Conservation (phyloP, 2,329 filamentous ascomycete genomes). For the Alternaria sp. region DNA sequence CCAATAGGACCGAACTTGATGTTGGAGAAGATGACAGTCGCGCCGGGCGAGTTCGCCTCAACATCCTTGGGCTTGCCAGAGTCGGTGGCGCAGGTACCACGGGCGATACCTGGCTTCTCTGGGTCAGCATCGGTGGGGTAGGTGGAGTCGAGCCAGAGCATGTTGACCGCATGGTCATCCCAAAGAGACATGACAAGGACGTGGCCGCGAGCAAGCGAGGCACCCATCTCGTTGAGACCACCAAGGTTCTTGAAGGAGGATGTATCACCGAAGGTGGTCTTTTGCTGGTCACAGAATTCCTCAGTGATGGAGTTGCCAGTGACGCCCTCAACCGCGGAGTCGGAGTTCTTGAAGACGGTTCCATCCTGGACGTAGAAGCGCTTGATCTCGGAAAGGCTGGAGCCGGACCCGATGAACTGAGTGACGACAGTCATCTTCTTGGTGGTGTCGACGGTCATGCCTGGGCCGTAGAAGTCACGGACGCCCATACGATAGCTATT, state of each 20-base stretch:
- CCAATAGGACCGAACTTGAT: slow-evolving; percentile 54
- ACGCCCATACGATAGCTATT: slow-evolving; percentile 69
- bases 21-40: slow-evolving; percentile 52
- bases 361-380: slow-evolving; percentile 62
- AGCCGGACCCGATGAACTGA: slow-evolving; percentile 58
- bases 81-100: slow-evolving; percentile 51
- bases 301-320: slow-evolving; percentile 64
- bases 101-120: slow-evolving; percentile 44
- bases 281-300: slow-evolving; percentile 65
- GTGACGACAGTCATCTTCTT: slow-evolving; percentile 61
- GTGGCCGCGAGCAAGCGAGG: slow-evolving; percentile 66
- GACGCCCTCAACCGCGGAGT: slow-evolving; percentile 57
- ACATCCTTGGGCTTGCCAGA: slow-evolving; percentile 51
- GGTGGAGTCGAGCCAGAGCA: slow-evolving; percentile 77
- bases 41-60: slow-evolving; percentile 46
- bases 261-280: slow-evolving; percentile 64
- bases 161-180: slow-evolving; percentile 72
- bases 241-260: slow-evolving; percentile 64
- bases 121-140: slow-evolving; percentile 61
- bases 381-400: slow-evolving; percentile 57
- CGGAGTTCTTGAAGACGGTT: slow-evolving; percentile 58
- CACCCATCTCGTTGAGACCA: slow-evolving; percentile 64
- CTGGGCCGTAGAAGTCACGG: slow-evolving; percentile 68
- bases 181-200: slow-evolving; percentile 70
- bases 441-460: slow-evolving; percentile 57